These are phyloP conservation scores for Fusarium anguioides DNA, from an alignment of 2,329 filamentous ascomycete species.

Conservation along the genomic window DNA sequence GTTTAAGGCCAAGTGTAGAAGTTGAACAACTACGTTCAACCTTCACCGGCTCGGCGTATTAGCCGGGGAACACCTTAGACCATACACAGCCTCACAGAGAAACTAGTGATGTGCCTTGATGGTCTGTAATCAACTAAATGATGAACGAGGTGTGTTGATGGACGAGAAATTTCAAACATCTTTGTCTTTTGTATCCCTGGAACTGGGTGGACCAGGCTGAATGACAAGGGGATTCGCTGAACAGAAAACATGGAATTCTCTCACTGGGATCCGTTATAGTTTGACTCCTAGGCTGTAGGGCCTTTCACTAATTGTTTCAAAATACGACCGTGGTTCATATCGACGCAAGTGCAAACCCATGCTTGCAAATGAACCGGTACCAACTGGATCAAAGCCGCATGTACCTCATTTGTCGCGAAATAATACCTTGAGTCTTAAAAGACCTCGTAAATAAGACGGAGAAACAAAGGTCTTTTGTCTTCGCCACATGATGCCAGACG, in stretches of 20 bases:
- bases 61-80: constrained; percentile 9
- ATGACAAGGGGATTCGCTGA: neutral
- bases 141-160: neutral
- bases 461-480: neutral
- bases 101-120: neutral
- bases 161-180: constrained; percentile 8
- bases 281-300: neutral
- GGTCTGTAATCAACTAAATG: neutral
- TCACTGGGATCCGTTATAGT: neutral
- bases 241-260: neutral
- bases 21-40: neutral
- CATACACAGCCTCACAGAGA: constrained; percentile 1
- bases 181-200: neutral
- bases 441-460: neutral
- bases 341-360: neutral
- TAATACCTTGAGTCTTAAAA: neutral
- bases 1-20: neutral
- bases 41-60: neutral
- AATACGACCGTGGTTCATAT: neutral
- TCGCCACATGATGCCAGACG: constrained; percentile 5
- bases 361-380: neutral
- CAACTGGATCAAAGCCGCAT: neutral
- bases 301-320: neutral
- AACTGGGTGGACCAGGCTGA: neutral
- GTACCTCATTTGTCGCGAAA: neutral